phyloP scores from a whole-genome alignment of 2,329 filamentous ascomycete species.

The Lecanicillium sp. region DNA sequence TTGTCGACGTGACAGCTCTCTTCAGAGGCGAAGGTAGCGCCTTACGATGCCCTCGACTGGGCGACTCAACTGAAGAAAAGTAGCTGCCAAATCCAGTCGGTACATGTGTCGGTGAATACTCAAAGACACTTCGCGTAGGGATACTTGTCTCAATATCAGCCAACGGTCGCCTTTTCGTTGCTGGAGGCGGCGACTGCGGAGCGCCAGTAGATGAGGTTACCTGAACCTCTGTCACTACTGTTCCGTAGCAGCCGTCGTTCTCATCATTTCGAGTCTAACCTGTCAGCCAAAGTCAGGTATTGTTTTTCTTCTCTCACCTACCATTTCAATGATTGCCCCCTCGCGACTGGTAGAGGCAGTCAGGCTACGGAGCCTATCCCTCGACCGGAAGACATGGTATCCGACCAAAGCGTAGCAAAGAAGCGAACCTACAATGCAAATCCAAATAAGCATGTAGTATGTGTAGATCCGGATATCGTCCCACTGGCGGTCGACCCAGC shows the following conservation, averaged over 20 bases:
- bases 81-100: conserved; percentile 23
- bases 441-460: conserved; percentile 57
- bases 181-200: neutral
- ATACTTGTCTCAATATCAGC: neutral
- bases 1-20: conserved; percentile 24
- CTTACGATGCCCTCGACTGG: conserved; percentile 2
- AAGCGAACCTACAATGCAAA: conserved; percentile 49
- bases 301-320: conserved; percentile 16
- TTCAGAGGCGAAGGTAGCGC: conserved; percentile 16
- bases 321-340: conserved; percentile 27
- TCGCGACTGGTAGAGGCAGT: conserved; percentile 32
- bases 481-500: conserved; percentile 52
- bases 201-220: neutral
- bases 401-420: conserved; percentile 53
- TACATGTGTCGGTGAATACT: conserved; percentile 15
- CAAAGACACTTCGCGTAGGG: neutral
- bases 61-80: conserved; percentile 29
- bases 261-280: conserved; percentile 12
- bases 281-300: neutral
- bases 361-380: conserved; percentile 50
- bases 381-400: conserved; percentile 53
- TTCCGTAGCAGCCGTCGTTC: conserved; percentile 39
- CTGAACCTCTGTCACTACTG: conserved; percentile 48
- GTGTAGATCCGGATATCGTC: conserved; percentile 53
- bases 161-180: neutral